A percentile compares a stretch with the other conserved stretches of the same genome.
phyloP scores from a whole-genome alignment of 2,329 filamentous ascomycete genomes.

The Exophiala sp. region DNA sequence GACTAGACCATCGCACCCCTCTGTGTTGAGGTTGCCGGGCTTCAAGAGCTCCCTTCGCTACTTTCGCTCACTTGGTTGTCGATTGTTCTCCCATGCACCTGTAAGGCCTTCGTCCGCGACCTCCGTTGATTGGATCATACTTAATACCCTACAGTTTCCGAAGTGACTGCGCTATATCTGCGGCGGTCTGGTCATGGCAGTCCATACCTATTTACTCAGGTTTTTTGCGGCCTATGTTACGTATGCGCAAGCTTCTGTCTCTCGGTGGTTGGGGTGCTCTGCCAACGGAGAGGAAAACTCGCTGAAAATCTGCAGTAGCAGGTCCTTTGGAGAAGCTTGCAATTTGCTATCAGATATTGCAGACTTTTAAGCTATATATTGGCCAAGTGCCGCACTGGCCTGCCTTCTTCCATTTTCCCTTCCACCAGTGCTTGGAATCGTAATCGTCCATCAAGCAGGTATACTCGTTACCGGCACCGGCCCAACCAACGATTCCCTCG shows the following conservation, averaged over 20 bases:
- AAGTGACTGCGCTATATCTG: conserved; percentile 52
- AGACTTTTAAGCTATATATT: no score
- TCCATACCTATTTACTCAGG: conserved; percentile 49
- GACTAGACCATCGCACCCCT: conserved; percentile 28
- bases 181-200: conserved; percentile 40
- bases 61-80: conserved; percentile 29
- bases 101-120: conserved; percentile 30
- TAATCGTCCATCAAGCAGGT: conserved; percentile 33
- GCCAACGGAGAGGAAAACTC: not conserved
- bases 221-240: conserved; percentile 45
- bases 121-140: not conserved
- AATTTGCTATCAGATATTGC: no score
- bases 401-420: conserved; percentile 2
- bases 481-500: conserved; percentile 35
- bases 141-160: conserved; percentile 38
- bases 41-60: conserved; percentile 26
- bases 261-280: conserved; percentile 6
- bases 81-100: conserved; percentile 42
- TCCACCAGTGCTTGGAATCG: conserved; percentile 24
- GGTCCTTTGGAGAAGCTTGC: no score
- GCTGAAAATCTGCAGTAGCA: not conserved
- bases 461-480: conserved; percentile 30
- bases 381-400: no score
- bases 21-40: conserved; percentile 29
- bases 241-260: conserved; percentile 23